Evolutionary conservation across 352 stramenopile genomes (phyloP).

Genomic region (Phytophthora tentaculata): DNA sequence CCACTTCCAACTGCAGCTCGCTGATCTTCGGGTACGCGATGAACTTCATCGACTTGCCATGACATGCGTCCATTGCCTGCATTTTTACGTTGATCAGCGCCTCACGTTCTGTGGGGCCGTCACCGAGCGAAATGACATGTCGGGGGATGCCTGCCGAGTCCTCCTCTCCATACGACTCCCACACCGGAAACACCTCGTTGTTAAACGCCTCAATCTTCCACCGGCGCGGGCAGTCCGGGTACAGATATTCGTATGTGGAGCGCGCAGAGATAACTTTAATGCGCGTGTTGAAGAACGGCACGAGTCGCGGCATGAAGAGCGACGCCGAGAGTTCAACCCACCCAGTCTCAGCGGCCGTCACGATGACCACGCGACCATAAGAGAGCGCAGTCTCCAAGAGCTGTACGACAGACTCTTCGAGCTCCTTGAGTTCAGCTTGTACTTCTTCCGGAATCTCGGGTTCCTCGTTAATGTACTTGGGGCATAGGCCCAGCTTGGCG

Average conservation of each 20-base stretch:
- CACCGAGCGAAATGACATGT: constrained; percentile 85
- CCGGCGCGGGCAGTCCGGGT: constrained; percentile 78
- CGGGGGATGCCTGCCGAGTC: constrained; percentile 54
- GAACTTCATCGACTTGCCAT: constrained; percentile 90
- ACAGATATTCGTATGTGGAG: constrained; percentile 90
- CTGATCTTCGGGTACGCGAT: constrained; percentile 88
- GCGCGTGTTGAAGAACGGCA: constrained; percentile 77
- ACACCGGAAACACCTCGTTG: constrained; percentile 83
- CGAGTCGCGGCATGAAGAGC: constrained; percentile 86
- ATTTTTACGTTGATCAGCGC: constrained; percentile 88
- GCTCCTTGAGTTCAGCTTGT: constrained; percentile 70
- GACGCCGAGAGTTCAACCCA: constrained; percentile 91
- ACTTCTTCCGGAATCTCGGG: constrained; percentile 75
- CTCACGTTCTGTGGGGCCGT: constrained; percentile 83
- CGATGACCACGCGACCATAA: constrained; percentile 85
- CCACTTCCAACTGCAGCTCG: constrained; percentile 80
- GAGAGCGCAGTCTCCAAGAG: constrained; percentile 76
- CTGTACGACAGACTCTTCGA: constrained; percentile 79
- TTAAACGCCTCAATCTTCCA: constrained; percentile 93
- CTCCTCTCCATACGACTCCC: constrained; percentile 71
- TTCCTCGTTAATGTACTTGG: constrained; percentile 89
- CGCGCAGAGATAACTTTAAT: constrained; percentile 92
- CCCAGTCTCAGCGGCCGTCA: constrained; percentile 90
- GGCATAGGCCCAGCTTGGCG: constrained; percentile 77
- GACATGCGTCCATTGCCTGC: constrained; percentile 79